phyloP scores from a whole-genome alignment of 2,329 filamentous ascomycete genomes.

The Aspergillus texensis region DNA sequence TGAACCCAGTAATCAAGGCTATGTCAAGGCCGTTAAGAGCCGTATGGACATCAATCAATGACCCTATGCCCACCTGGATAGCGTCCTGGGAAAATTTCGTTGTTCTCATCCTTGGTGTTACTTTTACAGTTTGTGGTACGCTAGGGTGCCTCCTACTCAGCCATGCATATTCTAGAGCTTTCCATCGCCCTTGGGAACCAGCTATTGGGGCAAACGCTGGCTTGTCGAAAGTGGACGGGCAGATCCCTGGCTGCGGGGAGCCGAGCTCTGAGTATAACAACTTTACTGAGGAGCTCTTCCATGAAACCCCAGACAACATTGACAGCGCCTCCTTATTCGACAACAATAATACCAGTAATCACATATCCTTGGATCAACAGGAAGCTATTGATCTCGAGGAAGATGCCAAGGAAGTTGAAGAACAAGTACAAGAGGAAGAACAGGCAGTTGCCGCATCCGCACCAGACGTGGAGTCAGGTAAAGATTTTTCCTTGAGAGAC shows the following conservation, averaged over 20 bases:
- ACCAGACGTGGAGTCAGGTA: neutral
- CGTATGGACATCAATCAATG: neutral
- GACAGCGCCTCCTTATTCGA: neutral
- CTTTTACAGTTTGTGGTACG: neutral
- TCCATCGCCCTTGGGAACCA: neutral
- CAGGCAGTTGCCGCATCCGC: neutral
- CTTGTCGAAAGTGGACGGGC: neutral
- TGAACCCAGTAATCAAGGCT: no score
- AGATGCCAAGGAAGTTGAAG: neutral
- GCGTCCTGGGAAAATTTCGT: neutral
- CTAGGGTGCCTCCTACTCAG: neutral
- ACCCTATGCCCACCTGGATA: neutral
- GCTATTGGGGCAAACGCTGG: neutral
- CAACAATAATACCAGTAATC: neutral
- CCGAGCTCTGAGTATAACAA: neutral
- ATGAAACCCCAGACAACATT: neutral
- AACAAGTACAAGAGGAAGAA: neutral
- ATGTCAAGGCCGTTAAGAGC: neutral
- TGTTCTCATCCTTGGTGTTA: neutral
- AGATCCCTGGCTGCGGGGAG: neutral
- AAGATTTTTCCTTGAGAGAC: conserved; percentile 25
- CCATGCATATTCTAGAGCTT: neutral
- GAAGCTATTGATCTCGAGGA: neutral
- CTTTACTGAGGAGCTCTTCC: neutral
- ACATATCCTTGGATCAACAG: neutral